Evolutionary conservation across 495 filamentous ascomycete species (phyloP).

Genomic region (Hypoxylon lenormandii): DNA sequence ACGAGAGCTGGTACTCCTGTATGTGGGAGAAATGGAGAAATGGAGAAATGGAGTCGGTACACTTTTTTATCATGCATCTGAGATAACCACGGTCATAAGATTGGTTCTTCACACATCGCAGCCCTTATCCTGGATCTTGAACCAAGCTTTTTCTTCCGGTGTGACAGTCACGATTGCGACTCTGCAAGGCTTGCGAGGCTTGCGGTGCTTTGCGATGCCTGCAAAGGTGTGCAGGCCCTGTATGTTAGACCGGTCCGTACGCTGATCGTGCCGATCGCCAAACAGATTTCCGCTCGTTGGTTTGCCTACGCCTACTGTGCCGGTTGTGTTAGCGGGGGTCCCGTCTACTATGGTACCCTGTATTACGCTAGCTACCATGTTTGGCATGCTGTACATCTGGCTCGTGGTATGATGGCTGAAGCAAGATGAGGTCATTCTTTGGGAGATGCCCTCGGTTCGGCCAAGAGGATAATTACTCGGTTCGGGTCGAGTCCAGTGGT

Average conservation of each 20-base stretch:
- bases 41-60: constrained; percentile 27
- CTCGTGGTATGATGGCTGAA: constrained; percentile 31
- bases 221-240: constrained; percentile 4
- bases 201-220: constrained; percentile 9
- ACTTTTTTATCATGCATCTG: constrained; percentile 22
- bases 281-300: constrained; percentile 28
- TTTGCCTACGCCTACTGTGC: constrained; percentile 6
- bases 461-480: constrained; percentile 29
- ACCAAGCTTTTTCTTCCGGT: constrained; percentile 42
- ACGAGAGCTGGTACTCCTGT: constrained; percentile 7
- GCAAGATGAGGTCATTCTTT: constrained; percentile 36
- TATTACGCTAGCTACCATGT: constrained; percentile 16
- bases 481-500: constrained; percentile 31
- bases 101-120: constrained; percentile 12
- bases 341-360: background rate
- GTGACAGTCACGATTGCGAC: constrained; percentile 36
- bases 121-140: constrained; percentile 38
- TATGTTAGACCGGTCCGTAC: constrained; percentile 28
- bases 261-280: constrained; percentile 41
- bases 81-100: constrained; percentile 20
- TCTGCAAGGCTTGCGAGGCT: constrained; percentile 15
- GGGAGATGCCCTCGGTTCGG: constrained; percentile 39
- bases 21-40: constrained; percentile 27
- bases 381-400: constrained; percentile 29
- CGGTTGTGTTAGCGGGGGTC: too few relatives aligned